Evolutionary conservation across 148 eudicot species (phyloP).

Genomic region (Heliamphora exappendiculata): DNA sequence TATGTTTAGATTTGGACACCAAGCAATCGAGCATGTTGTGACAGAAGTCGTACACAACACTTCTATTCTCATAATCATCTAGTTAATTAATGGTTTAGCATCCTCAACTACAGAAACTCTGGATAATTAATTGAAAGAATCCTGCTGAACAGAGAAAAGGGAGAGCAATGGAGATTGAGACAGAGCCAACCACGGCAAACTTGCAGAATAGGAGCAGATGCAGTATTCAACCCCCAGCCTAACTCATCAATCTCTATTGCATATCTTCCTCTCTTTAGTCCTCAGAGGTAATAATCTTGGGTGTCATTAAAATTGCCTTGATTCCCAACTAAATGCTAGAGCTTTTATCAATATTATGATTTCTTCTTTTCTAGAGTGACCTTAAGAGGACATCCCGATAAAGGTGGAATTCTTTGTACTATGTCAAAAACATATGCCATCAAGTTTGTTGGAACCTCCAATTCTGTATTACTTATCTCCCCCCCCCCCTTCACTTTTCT

Average conservation of each 20-base stretch:
- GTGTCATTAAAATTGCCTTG: neutral
- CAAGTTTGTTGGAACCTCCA: slow-evolving; percentile 89
- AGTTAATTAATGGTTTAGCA: neutral
- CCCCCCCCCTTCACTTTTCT: too few relatives aligned
- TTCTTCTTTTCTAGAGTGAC: slow-evolving; percentile 42
- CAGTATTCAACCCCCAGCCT: slow-evolving; percentile 52
- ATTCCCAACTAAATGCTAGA: neutral
- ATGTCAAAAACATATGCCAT: slow-evolving; percentile 69
- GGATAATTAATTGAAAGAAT: neutral
- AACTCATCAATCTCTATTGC: slow-evolving; percentile 54
- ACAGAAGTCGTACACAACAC: neutral
- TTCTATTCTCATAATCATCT: neutral
- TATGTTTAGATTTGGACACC: neutral
- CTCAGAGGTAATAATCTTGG: slow-evolving; percentile 63
- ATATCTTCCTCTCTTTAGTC: slow-evolving; percentile 71
- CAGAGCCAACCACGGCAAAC: slow-evolving; percentile 9
- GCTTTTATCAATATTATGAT: neutral
- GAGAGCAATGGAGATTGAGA: slow-evolving; percentile 12
- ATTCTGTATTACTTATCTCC: slow-evolving; percentile 75
- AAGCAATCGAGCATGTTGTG: neutral
- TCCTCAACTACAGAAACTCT: neutral
- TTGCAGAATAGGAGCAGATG: slow-evolving; percentile 67
- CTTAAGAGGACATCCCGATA: slow-evolving; percentile 75
- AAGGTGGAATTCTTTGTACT: slow-evolving; percentile 90
- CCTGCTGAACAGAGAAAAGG: neutral